Evolutionary conservation across 768 basidiomycete genomes (phyloP).

Genomic region (Mycena indigotica): DNA sequence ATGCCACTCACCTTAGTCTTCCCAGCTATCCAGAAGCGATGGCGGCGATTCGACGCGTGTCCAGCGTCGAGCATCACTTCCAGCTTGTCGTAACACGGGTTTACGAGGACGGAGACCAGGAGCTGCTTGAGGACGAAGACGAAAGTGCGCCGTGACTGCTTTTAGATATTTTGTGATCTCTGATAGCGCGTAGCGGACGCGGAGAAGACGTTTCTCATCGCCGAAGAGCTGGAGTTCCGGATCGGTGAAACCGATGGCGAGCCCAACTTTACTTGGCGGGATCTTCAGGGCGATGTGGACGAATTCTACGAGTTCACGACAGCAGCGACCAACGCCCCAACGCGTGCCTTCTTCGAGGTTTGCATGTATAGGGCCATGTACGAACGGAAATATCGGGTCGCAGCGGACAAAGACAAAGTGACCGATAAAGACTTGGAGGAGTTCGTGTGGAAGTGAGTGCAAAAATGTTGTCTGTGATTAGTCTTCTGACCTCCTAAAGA

Average conservation of each 20-base stretch:
- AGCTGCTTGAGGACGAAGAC: slow-evolving; percentile 91
- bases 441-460: slow-evolving; percentile 78
- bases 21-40: slow-evolving; percentile 93
- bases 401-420: slow-evolving; percentile 71
- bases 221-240: slow-evolving; percentile 87
- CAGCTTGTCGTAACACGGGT: slow-evolving; percentile 96
- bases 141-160: slow-evolving; percentile 59
- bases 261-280: slow-evolving; percentile 87
- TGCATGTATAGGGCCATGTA: slow-evolving; percentile 97
- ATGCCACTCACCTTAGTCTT: slow-evolving; percentile 3
- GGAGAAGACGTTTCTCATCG: slow-evolving; percentile 89
- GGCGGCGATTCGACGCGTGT: slow-evolving; percentile 86
- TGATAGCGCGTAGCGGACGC: slow-evolving; percentile 70
- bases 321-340: slow-evolving; percentile 74
- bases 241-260: slow-evolving; percentile 73
- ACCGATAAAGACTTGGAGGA: slow-evolving; percentile 70
- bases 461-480: neutral
- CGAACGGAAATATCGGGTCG: slow-evolving; percentile 83
- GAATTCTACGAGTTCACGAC: slow-evolving; percentile 95
- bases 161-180: neutral
- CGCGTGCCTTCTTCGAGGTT: slow-evolving; percentile 86
- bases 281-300: slow-evolving; percentile 87
- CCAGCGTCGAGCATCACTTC: slow-evolving; percentile 75
- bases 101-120: slow-evolving; percentile 96
- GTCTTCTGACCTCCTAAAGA: slow-evolving; percentile 26